phyloP scores from a whole-genome alignment of 257 asterid genomes.

The Nicotiana attenuata region DNA sequence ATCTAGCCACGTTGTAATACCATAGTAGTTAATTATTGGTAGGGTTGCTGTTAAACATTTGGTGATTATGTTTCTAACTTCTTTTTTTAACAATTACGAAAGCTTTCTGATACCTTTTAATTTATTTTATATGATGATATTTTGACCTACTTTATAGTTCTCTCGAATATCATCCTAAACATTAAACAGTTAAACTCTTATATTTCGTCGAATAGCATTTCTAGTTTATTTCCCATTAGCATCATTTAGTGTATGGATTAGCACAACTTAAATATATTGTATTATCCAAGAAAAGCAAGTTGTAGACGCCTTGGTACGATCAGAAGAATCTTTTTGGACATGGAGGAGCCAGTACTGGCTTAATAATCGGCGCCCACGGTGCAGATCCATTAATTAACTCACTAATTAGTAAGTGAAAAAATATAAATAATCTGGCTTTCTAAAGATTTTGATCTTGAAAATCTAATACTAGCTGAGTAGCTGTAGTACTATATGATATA shows the following conservation, averaged over 20 bases:
- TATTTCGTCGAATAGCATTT: background rate
- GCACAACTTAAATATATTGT: background rate
- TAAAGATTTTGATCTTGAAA: background rate
- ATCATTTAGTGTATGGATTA: background rate
- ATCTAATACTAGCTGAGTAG: background rate
- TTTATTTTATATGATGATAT: background rate
- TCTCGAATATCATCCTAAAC: background rate
- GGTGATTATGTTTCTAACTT: background rate
- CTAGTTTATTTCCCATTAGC: too few species aligned
- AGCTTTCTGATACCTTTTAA: background rate
- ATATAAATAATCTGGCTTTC: background rate
- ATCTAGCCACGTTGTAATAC: background rate
- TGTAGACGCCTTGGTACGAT: background rate
- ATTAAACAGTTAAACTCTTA: background rate
- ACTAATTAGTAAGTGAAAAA: background rate
- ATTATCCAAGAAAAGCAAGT: background rate
- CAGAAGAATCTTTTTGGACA: too few species aligned
- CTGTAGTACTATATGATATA: background rate
- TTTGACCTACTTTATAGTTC: background rate
- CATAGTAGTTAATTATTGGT: background rate
- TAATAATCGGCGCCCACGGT: background rate
- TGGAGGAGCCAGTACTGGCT: too few species aligned
- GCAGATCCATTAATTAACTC: background rate
- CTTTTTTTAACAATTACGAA: background rate
- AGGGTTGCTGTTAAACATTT: background rate